Evolutionary conservation across 805 yeast genomes (phyloP), one percentile per base, ranked within the genome.

Genomic region (Danielozyma ontarioensis): DNA sequence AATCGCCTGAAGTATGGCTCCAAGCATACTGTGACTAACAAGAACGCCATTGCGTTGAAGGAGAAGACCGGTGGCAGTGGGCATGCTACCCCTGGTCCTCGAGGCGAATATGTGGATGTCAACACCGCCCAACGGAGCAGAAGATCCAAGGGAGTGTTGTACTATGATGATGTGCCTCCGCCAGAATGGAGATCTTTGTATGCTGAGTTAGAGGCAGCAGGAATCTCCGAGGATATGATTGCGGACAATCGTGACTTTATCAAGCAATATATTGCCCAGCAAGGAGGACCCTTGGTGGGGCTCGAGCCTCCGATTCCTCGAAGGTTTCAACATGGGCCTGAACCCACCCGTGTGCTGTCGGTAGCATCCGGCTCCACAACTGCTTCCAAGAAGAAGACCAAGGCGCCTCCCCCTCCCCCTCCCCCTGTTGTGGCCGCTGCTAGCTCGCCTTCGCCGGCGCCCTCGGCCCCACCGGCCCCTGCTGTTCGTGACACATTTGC

Each of bases 181-280:
- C 78, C 80, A 4, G 94, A 85, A 53, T 86, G 95, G 95, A 59
- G 89, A 31, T 66, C 80, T 2, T 67, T 86, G 36, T 84, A 86
- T 43, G 61, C 72, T 6, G 88, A 83, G 49, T 66, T 86, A 34
- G 90, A 80, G 26, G 68, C 73, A 13, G 81, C 83, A 34, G 96
- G 96, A 1, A 86, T 86, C 37, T 58, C 85, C 1, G 94, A 86
- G 49, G 95, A 85, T 44, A 81, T 83, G 89, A 85, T 86, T 53
- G 93, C 89, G 0, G 90, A 83, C 33, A 84, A 86, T 51, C 68
- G 88, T 38, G 84, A 83, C 39, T 84, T 85, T 53, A 83, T 86
- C 50, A 86, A 83, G 54, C 80, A 79, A 34, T 86, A 83, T 50
- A 83, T 86, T 37, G 62, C 76, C 3, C 67, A 80, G 47, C 80